Evolutionary conservation across 306 rosid genomes (phyloP).

Genomic region (Prunus dulcis): DNA sequence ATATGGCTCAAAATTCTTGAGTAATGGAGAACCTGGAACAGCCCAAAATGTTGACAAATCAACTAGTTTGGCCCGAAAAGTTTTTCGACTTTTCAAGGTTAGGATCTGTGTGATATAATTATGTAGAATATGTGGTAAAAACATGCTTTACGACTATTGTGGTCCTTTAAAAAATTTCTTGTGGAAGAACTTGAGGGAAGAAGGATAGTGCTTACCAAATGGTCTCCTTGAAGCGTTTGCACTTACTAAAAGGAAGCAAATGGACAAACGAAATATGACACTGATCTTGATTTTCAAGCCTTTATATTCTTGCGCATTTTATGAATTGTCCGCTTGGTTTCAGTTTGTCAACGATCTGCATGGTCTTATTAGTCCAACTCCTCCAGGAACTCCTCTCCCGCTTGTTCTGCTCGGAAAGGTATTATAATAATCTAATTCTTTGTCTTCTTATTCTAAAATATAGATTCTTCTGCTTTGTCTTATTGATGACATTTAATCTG

Average conservation of each 20-base stretch:
- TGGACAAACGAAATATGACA: background rate
- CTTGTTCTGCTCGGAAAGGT: slow-evolving; percentile 88
- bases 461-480: background rate
- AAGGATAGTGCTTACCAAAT: background rate
- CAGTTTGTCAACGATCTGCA: slow-evolving; percentile 95
- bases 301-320: slow-evolving; percentile 3
- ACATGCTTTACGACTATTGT: background rate
- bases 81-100: slow-evolving; percentile 96
- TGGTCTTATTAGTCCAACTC: slow-evolving; percentile 75
- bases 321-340: slow-evolving; percentile 22
- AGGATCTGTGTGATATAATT: slow-evolving; percentile 6
- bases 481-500: background rate
- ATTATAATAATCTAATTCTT: slow-evolving; percentile 37
- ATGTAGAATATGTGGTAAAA: background rate
- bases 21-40: slow-evolving; percentile 88
- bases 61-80: slow-evolving; percentile 95
- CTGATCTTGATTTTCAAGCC: slow-evolving; percentile 3
- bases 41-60: slow-evolving; percentile 92
- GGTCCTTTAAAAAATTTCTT: background rate
- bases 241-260: background rate
- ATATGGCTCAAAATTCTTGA: slow-evolving; percentile 92
- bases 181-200: background rate
- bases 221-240: background rate
- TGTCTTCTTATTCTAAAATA: background rate
- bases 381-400: slow-evolving; percentile 79